phyloP scores from a whole-genome alignment of 495 filamentous ascomycete species.

The Penicillium tannophilum region DNA sequence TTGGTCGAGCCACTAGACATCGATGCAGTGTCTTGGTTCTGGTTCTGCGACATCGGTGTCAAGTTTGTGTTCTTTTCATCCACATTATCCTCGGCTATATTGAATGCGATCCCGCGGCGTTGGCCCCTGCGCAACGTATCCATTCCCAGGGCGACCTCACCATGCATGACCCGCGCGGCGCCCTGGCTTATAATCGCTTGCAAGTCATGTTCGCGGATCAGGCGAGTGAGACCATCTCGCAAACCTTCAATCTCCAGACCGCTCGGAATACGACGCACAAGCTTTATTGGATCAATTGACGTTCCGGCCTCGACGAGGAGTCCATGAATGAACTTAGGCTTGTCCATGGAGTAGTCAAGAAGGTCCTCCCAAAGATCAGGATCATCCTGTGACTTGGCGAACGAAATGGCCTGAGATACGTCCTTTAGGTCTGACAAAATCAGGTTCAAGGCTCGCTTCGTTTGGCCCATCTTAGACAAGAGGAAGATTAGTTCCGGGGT shows the following conservation, averaged over 20 bases:
- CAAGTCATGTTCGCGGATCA: conserved; percentile 92
- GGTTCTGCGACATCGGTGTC: conserved; percentile 39
- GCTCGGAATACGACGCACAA: conserved; percentile 88
- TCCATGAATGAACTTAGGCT: conserved; percentile 89
- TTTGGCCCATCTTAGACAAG: conserved; percentile 90
- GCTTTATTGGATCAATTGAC: conserved; percentile 82
- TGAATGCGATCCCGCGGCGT: conserved; percentile 83
- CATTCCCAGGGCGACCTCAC: conserved; percentile 85
- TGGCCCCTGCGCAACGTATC: conserved; percentile 73
- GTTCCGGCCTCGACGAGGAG: conserved; percentile 93
- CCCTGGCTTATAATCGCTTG: conserved; percentile 89
- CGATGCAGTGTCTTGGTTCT: conserved; percentile 26
- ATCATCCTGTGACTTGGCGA: conserved; percentile 90
- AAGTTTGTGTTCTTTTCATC: conserved; percentile 23
- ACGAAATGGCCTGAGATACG: conserved; percentile 87
- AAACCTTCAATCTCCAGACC: conserved; percentile 90
- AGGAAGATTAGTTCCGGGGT: conserved; percentile 91
- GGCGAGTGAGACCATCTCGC: conserved; percentile 75
- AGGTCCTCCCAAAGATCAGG: conserved; percentile 92
- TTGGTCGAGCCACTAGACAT: conserved; percentile 23
- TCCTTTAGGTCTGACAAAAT: conserved; percentile 89
- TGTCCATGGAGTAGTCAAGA: conserved; percentile 93
- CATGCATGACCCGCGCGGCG: conserved; percentile 80
- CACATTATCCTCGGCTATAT: conserved; percentile 56
- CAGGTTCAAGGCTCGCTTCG: conserved; percentile 82